Evolutionary conservation across 108 stramenopile genomes (phyloP).

Genomic region (Skeletonema menzelii): DNA sequence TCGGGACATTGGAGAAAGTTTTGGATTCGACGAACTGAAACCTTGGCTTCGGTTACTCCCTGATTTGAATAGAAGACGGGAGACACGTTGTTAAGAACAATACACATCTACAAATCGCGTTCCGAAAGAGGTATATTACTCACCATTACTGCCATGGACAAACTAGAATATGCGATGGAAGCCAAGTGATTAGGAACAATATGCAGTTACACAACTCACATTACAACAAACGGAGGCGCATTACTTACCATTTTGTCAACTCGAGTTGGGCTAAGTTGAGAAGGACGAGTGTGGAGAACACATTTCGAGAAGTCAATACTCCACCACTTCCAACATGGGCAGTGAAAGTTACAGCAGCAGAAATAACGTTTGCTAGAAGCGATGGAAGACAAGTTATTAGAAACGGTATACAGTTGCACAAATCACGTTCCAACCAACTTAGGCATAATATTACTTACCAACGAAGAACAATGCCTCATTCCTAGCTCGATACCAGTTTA

Average conservation of each 20-base stretch:
- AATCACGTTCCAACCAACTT: too few relatives aligned
- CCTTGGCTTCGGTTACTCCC: constrained; percentile 9
- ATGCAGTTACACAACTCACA: too few relatives aligned
- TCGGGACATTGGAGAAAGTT: constrained; percentile 58
- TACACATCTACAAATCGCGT: neutral
- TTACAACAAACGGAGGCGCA: too few relatives aligned
- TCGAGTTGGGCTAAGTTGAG: neutral
- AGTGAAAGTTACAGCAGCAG: constrained; percentile 53
- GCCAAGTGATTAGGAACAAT: too few relatives aligned
- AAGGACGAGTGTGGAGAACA: constrained; percentile 56
- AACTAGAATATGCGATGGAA: too few relatives aligned
- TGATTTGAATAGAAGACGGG: neutral
- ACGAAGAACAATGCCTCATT: constrained; percentile 84
- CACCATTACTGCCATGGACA: neutral
- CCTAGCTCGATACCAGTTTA: constrained; percentile 63
- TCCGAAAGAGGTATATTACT: neutral
- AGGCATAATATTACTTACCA: too few relatives aligned
- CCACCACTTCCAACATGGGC: constrained; percentile 49
- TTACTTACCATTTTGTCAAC: neutral
- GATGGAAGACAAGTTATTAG: too few relatives aligned
- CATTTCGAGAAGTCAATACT: constrained; percentile 43
- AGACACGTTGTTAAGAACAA: neutral
- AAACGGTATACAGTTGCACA: too few relatives aligned
- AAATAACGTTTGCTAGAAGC: constrained; percentile 50
- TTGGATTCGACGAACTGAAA: constrained; percentile 47